Base-by-base conservation (phyloP, 2,329 filamentous ascomycete genomes). In the Claviceps purpurea region DNA sequence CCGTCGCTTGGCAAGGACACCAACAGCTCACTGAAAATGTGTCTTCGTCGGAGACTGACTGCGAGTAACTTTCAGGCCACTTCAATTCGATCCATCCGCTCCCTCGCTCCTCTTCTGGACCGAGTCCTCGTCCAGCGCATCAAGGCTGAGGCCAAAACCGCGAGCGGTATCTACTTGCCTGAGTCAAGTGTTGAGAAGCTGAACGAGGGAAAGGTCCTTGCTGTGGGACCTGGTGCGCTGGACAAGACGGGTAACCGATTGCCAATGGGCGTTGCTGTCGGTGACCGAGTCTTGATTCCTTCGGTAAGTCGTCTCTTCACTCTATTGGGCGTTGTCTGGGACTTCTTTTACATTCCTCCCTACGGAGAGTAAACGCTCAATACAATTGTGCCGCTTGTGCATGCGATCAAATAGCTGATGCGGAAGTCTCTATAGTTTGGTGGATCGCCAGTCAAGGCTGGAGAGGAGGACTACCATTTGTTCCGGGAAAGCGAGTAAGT, bases 401-500 rank as follows among this genome's bases (percentile, higher is more conserved):
- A 34, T 34, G 30, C 10, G 30, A 34, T 1, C 10, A 34, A 37
- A 20, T 22, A 34, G 39, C 47, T 49, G 3, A 49, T 16, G 6
- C 14, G 13, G 5, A 34, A 26, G 38, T 13, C 13, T 20, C 7
- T 47, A 7, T 37, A 95, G 88, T 98, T 85, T 66, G 93, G 93
- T 65, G 93, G 93, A 58, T 93, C 85, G 66, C 85, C 91, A 58
- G 84, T 98, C 70, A 97, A 97, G 82, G 88, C 97, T 62, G 93
- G 91, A 61, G 91, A 98, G 64, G 89, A 97, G 61, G 93, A 98
- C 75, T 97, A 82, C 77, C 83, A 86, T 58, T 82, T 98, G 59
- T 98, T 95, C 85, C 82, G 93, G 65, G 93, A 98, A 73, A 87
- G 89, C 76, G 93, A 98, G 91, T 97, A 84, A 74, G 90, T 85